Percentiles rank a stretch among this genome's conserved stretches.
Conservation (phyloP, 306 rosid genomes). For the Dalbergia cultrata region DNA sequence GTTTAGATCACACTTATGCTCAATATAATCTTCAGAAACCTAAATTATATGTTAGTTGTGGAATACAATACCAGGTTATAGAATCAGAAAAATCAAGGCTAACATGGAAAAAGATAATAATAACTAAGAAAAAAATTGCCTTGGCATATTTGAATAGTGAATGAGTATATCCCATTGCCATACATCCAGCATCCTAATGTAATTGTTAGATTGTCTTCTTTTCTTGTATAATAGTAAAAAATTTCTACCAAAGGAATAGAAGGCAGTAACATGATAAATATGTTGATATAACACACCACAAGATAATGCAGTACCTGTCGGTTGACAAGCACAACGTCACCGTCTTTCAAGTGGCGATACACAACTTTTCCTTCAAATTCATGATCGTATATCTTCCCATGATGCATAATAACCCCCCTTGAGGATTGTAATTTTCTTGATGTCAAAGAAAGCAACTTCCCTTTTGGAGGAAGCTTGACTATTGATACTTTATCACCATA, state of each 20-base stretch:
- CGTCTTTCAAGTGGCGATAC: conserved; percentile 91
- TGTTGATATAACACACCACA: conserved; percentile 21
- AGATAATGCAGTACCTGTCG: conserved; percentile 75
- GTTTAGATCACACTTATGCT: conserved; percentile 7
- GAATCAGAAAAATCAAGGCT: conserved; percentile 11
- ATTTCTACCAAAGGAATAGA: conserved; percentile 4
- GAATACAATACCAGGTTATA: conserved; percentile 17
- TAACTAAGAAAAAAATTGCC: not conserved
- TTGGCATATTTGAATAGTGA: conserved; percentile 5
- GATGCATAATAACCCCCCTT: conserved; percentile 70
- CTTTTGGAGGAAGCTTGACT: conserved; percentile 55
- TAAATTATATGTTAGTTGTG: not conserved
- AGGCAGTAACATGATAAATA: not conserved
- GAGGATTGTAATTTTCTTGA: conserved; percentile 83
- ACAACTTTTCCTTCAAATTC: conserved; percentile 89
- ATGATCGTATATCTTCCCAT: conserved; percentile 66
- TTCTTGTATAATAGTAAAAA: not conserved
- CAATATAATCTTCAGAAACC: conserved; percentile 19
- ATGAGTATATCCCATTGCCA: conserved; percentile 14
- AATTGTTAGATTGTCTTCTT: not conserved
- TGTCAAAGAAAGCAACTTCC: conserved; percentile 56
- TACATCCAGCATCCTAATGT: conserved; percentile 10
- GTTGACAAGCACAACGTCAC: conserved; percentile 93
- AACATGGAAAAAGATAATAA: conserved; percentile 6
- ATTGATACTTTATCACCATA: conserved; percentile 67